These are phyloP conservation scores for Spergularia azorica DNA, from an alignment of 179 eudicot genomes.

Conservation along the genomic window DNA sequence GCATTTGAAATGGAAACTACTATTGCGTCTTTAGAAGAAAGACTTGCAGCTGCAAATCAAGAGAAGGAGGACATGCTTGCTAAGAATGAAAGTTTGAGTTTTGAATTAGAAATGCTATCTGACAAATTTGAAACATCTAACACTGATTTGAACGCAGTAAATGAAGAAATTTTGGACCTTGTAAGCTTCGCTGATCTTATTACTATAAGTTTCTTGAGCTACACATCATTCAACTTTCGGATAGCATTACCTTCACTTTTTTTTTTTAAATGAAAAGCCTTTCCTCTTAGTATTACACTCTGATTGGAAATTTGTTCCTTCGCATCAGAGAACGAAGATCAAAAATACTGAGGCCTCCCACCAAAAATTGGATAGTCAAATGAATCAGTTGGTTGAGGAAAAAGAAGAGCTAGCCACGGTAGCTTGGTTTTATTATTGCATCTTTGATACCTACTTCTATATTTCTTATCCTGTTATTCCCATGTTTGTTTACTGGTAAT, in stretches of 20 bases:
- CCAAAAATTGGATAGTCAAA: constrained; percentile 47
- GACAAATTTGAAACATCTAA: constrained; percentile 54
- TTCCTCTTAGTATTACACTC: background rate
- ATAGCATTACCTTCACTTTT: constrained; percentile 7
- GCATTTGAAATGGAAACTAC: constrained; percentile 96
- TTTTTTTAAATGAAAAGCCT: background rate
- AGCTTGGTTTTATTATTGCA: constrained; percentile 22
- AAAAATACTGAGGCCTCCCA: constrained; percentile 53
- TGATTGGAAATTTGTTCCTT: constrained; percentile 20
- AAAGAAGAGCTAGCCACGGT: constrained; percentile 91
- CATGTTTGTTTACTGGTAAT: background rate
- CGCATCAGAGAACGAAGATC: constrained; percentile 52
- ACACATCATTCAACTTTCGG: background rate
- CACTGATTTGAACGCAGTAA: constrained; percentile 46
- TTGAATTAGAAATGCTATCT: constrained; percentile 61
- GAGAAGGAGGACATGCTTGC: constrained; percentile 59
- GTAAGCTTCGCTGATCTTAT: constrained; percentile 42
- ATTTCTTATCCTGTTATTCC: constrained; percentile 17
- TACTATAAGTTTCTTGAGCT: constrained; percentile 5
- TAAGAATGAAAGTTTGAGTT: constrained; percentile 59
- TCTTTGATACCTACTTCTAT: background rate
- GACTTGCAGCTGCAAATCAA: constrained; percentile 58
- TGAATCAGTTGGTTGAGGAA: constrained; percentile 55
- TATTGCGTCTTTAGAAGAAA: constrained; percentile 82
- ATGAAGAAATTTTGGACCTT: constrained; percentile 59